Evolutionary conservation across 805 yeast species (phyloP).

Genomic region (Saturnispora ahearnii): DNA sequence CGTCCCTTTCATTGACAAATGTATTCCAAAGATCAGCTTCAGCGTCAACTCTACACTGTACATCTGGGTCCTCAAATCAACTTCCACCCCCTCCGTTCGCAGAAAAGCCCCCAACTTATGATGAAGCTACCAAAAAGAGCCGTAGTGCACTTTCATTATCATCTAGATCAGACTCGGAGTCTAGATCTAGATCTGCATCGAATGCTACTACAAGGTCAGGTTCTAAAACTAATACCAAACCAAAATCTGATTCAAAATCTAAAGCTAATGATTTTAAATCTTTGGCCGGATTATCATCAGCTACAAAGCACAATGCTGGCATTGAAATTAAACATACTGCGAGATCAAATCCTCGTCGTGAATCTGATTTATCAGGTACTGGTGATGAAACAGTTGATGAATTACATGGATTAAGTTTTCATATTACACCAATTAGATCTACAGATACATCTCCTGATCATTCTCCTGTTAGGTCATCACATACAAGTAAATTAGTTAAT

Average conservation of each 20-base stretch:
- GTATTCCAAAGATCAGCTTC: not conserved
- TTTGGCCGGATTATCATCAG: conserved; percentile 1
- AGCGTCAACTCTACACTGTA: not conserved
- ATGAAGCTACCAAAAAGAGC: conserved; percentile 15
- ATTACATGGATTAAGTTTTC: conserved; percentile 22
- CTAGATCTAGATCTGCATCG: conserved; percentile 1
- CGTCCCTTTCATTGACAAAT: not conserved
- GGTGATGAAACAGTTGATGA: conserved; percentile 10
- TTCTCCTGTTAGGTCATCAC: conserved; percentile 10
- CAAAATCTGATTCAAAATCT: conserved; percentile 4
- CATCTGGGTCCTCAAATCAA: not conserved
- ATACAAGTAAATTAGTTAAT: conserved; percentile 16
- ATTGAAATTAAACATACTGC: not conserved
- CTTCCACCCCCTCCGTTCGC: conserved; percentile 23
- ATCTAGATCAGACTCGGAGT: not conserved
- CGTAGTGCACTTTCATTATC: not conserved
- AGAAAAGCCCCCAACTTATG: conserved; percentile 26
- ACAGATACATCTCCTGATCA: conserved; percentile 19
- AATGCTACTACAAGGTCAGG: not conserved
- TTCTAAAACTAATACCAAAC: not conserved
- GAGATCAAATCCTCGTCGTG: not conserved
- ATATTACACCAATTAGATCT: conserved; percentile 24
- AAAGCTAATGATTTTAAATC: conserved; percentile 8
- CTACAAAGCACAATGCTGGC: not conserved
- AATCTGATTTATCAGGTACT: conserved; percentile 3